Base-by-base conservation (phyloP, 2,329 filamentous ascomycete species). In the Blastomyces percursus region DNA sequence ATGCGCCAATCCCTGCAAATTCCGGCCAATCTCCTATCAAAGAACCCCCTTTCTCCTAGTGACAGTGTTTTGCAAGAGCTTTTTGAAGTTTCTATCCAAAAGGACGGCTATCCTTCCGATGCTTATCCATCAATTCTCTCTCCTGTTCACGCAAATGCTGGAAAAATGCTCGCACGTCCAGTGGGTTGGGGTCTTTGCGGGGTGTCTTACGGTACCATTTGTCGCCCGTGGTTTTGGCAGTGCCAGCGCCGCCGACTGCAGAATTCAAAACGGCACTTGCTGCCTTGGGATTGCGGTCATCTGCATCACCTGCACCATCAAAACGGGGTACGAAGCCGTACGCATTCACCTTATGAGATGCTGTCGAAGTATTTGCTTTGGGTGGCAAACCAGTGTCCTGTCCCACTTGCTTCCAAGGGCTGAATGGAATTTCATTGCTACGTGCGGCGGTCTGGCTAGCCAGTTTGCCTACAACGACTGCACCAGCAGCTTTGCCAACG, bases 301-400 rank as follows among this genome's bases (percentile, higher is more conserved):
- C 35, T 27, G 51, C 42, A 55, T 71, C 69, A 21, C 63, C 68
- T n/a, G 68, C 61, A 11, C 72, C 71, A 60, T 73, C 72, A 59
- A 70, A 70, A 19, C 67, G 65, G 44, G 71, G 71, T 11, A 73
- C 63, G 58, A 68, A 69, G 1, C 68, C 72, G 63, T 72, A 70
- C 11, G 67, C 70, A 61, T 70, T 72, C 51, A 72, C 66, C 50
- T 69, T 71, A 38, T 70, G 70, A n/a, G 70, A 67, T 32, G 68
- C 65, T 38, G 70, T 67, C 5, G 69, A 62, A 11, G 71, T 68
- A n/a, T 67, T 67, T n/a, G 66, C 65, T 60, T 73, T 72, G 57
- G 67, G 66, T 32, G 69, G 62, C 38, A 61, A 59, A n/a, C 65
- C 63, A 30, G 64, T 59, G 51, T 68, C 61, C 11, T 50, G 46